These are phyloP conservation scores for Bauhinia variegata DNA, from an alignment of 306 rosid species.

Conservation along the genomic window DNA sequence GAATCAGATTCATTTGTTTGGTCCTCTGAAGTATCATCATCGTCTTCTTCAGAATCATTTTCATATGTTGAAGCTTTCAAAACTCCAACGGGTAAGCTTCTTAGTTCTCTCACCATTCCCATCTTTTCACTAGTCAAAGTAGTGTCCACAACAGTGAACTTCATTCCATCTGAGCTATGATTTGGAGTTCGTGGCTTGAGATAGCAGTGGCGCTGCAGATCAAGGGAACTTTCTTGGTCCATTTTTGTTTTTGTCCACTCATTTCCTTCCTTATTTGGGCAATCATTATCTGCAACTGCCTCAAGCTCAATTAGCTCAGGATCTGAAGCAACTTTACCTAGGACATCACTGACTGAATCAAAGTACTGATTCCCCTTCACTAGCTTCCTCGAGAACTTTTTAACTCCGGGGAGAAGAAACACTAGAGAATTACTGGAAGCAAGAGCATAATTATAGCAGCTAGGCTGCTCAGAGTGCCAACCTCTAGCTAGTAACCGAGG, in stretches of 20 bases:
- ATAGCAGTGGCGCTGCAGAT: slow-evolving; percentile 73
- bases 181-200: slow-evolving; percentile 78
- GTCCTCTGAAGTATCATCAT: slow-evolving; percentile 48
- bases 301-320: slow-evolving; percentile 84
- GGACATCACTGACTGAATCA: slow-evolving; percentile 79
- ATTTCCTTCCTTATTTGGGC: slow-evolving; percentile 36
- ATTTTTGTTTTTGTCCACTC: too few relatives aligned
- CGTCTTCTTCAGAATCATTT: slow-evolving; percentile 52
- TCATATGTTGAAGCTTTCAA: slow-evolving; percentile 38
- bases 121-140: slow-evolving; percentile 56
- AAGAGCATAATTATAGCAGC: slow-evolving; percentile 46
- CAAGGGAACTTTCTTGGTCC: slow-evolving; percentile 59
- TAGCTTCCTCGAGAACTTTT: slow-evolving; percentile 75
- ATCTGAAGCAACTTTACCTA: slow-evolving; percentile 76
- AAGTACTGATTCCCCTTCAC: slow-evolving; percentile 78
- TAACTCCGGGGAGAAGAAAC: slow-evolving; percentile 83
- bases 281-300: slow-evolving; percentile 39
- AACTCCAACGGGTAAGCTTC: slow-evolving; percentile 65
- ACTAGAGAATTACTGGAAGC: slow-evolving; percentile 68
- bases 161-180: slow-evolving; percentile 47
- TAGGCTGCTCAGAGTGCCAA: slow-evolving; percentile 97
- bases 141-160: slow-evolving; percentile 90
- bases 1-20: slow-evolving; percentile 51
- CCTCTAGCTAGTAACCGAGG: slow-evolving; percentile 96
- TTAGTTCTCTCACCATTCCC: slow-evolving; percentile 60